Conservation (phyloP, 2,329 filamentous ascomycete genomes). For the Colletotrichum spinosum region DNA sequence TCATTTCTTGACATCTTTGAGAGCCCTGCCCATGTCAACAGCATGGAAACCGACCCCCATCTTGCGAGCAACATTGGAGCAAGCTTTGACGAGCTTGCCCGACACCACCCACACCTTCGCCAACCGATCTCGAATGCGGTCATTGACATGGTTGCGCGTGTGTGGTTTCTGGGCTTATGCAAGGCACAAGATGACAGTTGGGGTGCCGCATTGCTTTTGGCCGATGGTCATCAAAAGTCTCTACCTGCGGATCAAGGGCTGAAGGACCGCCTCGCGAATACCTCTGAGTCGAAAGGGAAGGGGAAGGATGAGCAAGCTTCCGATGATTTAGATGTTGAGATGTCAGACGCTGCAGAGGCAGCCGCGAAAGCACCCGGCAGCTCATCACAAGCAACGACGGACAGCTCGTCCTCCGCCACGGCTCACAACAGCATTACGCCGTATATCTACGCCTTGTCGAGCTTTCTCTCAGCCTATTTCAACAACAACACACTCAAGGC, state of each 20-base stretch:
- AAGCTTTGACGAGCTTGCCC: slow-evolving; percentile 92
- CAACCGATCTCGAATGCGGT: slow-evolving; percentile 85
- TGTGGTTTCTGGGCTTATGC: slow-evolving; percentile 78
- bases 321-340: slow-evolving; percentile 69
- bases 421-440: slow-evolving; percentile 62
- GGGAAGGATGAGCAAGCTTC: slow-evolving; percentile 48
- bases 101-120: slow-evolving; percentile 90
- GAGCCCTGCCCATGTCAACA: slow-evolving; percentile 87
- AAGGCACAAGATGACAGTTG: slow-evolving; percentile 77
- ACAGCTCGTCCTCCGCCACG: slow-evolving; percentile 39
- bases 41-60: slow-evolving; percentile 78
- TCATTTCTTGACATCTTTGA: slow-evolving; percentile 97
- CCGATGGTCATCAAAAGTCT: slow-evolving; percentile 67
- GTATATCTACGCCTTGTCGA: slow-evolving; percentile 81
- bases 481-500: slow-evolving; percentile 78
- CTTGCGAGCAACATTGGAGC: slow-evolving; percentile 81
- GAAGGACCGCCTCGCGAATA: slow-evolving; percentile 40
- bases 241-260: slow-evolving; percentile 65
- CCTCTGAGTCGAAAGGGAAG: slow-evolving; percentile 53
- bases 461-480: slow-evolving; percentile 81
- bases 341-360: slow-evolving; percentile 66
- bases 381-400: slow-evolving; percentile 37
- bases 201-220: slow-evolving; percentile 82
- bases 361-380: slow-evolving; percentile 38
- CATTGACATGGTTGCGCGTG: slow-evolving; percentile 86